Conservation (phyloP, 2,329 filamentous ascomycete species). For the Leptographium radiaticola region DNA sequence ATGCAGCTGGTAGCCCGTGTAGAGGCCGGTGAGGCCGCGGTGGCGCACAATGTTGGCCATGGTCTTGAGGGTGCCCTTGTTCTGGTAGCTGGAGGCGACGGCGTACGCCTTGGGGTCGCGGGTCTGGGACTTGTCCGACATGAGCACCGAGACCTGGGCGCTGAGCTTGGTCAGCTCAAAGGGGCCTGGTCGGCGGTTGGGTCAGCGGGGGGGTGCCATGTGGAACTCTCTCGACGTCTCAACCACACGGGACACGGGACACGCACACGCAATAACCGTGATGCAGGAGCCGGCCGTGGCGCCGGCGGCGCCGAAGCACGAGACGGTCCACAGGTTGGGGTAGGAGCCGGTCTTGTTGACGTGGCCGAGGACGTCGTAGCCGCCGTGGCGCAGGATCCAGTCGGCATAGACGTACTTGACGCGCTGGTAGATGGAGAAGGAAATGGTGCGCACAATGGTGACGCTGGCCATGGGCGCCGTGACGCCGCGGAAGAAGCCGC, state of each 20-base stretch:
- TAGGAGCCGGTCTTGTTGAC: slow-evolving; percentile 58
- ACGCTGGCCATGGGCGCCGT: slow-evolving; percentile 58
- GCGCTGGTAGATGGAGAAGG: slow-evolving; percentile 49
- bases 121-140: slow-evolving; percentile 44
- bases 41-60: slow-evolving; percentile 66
- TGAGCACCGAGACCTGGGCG: slow-evolving; percentile 70
- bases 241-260: background rate
- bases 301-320: slow-evolving; percentile 66
- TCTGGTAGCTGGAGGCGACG: slow-evolving; percentile 57
- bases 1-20: slow-evolving; percentile 70
- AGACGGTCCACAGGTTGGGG: slow-evolving; percentile 59
- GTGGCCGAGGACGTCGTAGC: slow-evolving; percentile 57
- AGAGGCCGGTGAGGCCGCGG: slow-evolving; percentile 59
- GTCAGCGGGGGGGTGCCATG: background rate
- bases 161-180: slow-evolving; percentile 86
- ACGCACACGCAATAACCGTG: slow-evolving; percentile 59
- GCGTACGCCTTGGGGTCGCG: slow-evolving; percentile 37
- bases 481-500: slow-evolving; percentile 72
- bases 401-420: slow-evolving; percentile 61
- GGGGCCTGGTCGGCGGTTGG: slow-evolving; percentile 36
- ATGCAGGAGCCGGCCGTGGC: slow-evolving; percentile 70
- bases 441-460: slow-evolving; percentile 25
- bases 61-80: slow-evolving; percentile 64
- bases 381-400: slow-evolving; percentile 54
- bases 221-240: too few species aligned